Base-by-base conservation (phyloP, 2,329 filamentous ascomycete genomes). In the Aspergillaceae sp. region DNA sequence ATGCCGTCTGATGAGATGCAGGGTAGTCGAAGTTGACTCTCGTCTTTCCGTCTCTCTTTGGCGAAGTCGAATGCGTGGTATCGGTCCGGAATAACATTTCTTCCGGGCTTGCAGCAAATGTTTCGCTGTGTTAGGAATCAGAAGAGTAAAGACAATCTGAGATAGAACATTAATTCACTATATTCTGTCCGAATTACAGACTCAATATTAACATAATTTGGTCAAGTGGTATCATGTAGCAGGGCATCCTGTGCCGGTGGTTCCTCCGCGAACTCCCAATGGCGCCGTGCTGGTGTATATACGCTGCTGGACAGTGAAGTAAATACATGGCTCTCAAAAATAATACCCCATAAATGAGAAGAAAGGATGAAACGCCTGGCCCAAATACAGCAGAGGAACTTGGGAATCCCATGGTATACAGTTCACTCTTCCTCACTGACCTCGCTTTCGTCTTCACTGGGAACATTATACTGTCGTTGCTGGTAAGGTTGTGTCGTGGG, bases 371-470 rank as follows among this genome's bases (percentile, higher is more conserved):
- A 6, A 27, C 11, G 38, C 28, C 26, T 28, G 9, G 3, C 28
- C 38, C 29, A 29, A 35, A 9, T n/a, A 38, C 35, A 38, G 35
- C 2, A 45, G 19, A 19, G 19, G 19, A 19, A 19, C 19, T 19
- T 19, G 19, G 2, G 19, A 19, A 19, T 19, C 19, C 19, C 19
- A 41, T 19, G n/a, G 41, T 30, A 28, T 34, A 32, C 29, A 45
- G 44, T 11, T 63, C 51, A 83, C 59, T 83, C 80, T 60, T 83
- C 80, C 59, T 83, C 80, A 53, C 80, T 83, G 45, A 83, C 79
- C 54, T 82, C 79, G 53, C 80, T 83, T 61, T 83, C 80, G 44
- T 72, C 66, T 11, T 80, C 78, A 33, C 71, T 75, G 27, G 57
- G 54, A 40, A 61, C 53, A 45, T 54, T 51, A 28, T 66, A 66